These are phyloP conservation scores for Aspergillus fructus DNA, from an alignment of 2,329 filamentous ascomycete genomes.

Conservation along the genomic window DNA sequence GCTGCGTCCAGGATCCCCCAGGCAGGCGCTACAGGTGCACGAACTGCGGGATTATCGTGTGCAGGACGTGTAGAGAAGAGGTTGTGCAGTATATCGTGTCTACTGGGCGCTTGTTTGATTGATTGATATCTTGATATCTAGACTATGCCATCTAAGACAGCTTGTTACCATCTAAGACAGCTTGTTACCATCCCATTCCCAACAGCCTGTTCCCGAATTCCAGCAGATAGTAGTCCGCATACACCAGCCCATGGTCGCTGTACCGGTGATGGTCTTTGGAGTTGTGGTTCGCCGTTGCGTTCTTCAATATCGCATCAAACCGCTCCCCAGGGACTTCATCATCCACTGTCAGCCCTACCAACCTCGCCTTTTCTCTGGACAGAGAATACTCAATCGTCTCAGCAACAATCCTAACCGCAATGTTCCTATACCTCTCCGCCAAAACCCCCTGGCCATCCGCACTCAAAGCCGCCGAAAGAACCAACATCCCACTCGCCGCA, in stretches of 20 bases:
- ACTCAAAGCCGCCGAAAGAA: slow-evolving; percentile 18
- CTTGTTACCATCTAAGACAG: no score
- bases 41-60: no score
- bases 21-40: no score
- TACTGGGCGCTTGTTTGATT: no score
- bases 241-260: slow-evolving; percentile 43
- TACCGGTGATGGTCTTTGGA: slow-evolving; percentile 29
- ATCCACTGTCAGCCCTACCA: not conserved
- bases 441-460: not conserved
- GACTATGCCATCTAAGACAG: no score
- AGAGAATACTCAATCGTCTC: slow-evolving; percentile 3
- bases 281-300: slow-evolving; percentile 44
- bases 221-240: slow-evolving; percentile 45
- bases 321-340: slow-evolving; percentile 19
- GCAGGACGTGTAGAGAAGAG: no score
- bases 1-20: no score
- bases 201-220: slow-evolving; percentile 45
- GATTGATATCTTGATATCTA: no score
- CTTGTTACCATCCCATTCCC: slow-evolving; percentile 17
- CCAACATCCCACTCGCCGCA: slow-evolving; percentile 43
- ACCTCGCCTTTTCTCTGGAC: not conserved
- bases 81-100: no score
- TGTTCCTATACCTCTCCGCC: not conserved
- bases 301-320: slow-evolving; percentile 32
- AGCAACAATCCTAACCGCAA: not conserved